These are phyloP conservation scores for Metarhizium rileyi DNA, from an alignment of 2,329 filamentous ascomycete species.

Conservation along the genomic window DNA sequence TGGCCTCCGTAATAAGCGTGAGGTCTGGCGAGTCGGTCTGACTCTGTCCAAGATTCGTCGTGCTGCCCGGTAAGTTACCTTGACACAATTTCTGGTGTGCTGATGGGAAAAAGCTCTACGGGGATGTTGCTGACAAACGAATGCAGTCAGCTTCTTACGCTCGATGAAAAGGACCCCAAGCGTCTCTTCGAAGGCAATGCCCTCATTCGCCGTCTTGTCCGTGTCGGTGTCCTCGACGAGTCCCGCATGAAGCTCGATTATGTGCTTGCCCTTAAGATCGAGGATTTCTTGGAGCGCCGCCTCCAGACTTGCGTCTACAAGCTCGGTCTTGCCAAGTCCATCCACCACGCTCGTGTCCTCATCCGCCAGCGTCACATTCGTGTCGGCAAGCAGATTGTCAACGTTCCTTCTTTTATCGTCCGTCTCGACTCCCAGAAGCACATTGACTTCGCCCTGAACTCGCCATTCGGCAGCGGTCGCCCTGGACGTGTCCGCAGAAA, in stretches of 20 bases:
- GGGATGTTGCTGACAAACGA: constrained; percentile 15
- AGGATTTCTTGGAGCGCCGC: constrained; percentile 99
- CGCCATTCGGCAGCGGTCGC: constrained; percentile 94
- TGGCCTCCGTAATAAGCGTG: constrained; percentile 99
- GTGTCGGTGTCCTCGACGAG: constrained; percentile 99
- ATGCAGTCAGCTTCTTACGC: constrained; percentile 91
- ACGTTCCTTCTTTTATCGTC: constrained; percentile 98
- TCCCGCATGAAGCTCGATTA: constrained; percentile 99
- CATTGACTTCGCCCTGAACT: constrained; percentile 98
- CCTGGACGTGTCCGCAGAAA: constrained; percentile 97
- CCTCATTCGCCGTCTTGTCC: constrained; percentile 98
- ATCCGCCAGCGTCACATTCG: constrained; percentile 99
- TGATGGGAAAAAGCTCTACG: background rate
- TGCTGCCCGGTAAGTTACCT: constrained; percentile 78
- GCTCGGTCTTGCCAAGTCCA: constrained; percentile 99
- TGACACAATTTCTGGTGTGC: background rate
- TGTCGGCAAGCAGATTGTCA: constrained; percentile 99
- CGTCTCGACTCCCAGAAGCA: constrained; percentile 99
- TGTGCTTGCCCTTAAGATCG: constrained; percentile 96
- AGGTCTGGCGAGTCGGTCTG: constrained; percentile 99
- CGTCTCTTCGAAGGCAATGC: constrained; percentile 99
- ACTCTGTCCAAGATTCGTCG: constrained; percentile 99
- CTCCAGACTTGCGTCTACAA: constrained; percentile 99
- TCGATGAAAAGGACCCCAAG: constrained; percentile 99
- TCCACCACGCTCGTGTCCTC: constrained; percentile 99